Conservation (phyloP, 2,329 filamentous ascomycete genomes). For the Neofusicoccum parvum region DNA sequence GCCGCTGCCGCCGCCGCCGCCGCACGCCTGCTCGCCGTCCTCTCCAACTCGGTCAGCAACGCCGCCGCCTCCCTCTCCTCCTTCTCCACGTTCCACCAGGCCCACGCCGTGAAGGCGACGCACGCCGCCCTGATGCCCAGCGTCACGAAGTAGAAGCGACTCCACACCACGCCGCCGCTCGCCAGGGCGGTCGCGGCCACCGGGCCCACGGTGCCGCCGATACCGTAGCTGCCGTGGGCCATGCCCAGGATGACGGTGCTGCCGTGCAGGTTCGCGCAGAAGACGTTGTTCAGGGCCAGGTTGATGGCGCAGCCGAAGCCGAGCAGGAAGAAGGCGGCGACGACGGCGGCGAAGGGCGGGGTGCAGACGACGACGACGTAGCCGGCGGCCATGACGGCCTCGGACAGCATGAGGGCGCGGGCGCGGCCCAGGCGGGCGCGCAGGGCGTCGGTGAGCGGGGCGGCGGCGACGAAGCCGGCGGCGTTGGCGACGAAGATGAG, state of each 20-base stretch:
- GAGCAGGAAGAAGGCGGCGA: slow-evolving; percentile 68
- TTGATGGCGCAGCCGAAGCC: slow-evolving; percentile 56
- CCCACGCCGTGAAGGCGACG: slow-evolving; percentile 62
- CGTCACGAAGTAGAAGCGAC: slow-evolving; percentile 70
- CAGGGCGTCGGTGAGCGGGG: slow-evolving; percentile 67
- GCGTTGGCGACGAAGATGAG: slow-evolving; percentile 81
- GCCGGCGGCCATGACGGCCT: slow-evolving; percentile 59
- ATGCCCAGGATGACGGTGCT: slow-evolving; percentile 58
- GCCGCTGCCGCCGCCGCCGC: slow-evolving; percentile 52
- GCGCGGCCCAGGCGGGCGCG: slow-evolving; percentile 66
- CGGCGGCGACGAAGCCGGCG: slow-evolving; percentile 73
- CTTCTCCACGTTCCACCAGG: slow-evolving; percentile 70
- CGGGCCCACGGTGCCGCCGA: slow-evolving; percentile 61
- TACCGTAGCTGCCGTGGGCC: slow-evolving; percentile 65
- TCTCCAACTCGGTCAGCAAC: slow-evolving; percentile 44
- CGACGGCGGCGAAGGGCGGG: slow-evolving; percentile 66
- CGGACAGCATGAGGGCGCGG: slow-evolving; percentile 62
- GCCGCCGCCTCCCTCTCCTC: slow-evolving; percentile 52
- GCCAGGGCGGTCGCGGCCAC: slow-evolving; percentile 75
- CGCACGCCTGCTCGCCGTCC: slow-evolving; percentile 59
- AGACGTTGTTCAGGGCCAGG: slow-evolving; percentile 60
- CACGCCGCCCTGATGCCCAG: slow-evolving; percentile 62
- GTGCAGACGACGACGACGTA: slow-evolving; percentile 67
- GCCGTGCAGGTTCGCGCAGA: slow-evolving; percentile 56
- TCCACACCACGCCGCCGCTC: slow-evolving; percentile 64